Evolutionary conservation across 179 eudicot genomes (phyloP).

Genomic region (Silene vulgaris): DNA sequence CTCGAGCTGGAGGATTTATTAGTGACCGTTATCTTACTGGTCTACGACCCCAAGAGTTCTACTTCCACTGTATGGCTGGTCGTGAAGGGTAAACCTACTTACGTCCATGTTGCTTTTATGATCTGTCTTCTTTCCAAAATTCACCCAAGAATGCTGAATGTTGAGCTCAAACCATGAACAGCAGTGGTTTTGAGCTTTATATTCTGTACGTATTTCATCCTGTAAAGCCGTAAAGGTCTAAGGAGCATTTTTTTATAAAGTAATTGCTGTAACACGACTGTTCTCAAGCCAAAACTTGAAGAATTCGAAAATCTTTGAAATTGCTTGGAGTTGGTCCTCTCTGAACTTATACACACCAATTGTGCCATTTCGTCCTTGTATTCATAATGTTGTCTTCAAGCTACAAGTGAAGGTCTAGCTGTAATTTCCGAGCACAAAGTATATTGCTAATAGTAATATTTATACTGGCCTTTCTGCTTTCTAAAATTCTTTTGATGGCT

Average conservation of each 20-base stretch:
- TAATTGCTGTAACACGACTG: background rate
- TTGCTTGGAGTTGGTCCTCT: background rate
- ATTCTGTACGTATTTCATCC: background rate
- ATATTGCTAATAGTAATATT: background rate
- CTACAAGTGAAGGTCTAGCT: background rate
- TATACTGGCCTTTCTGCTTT: background rate
- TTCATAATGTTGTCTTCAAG: too few species aligned
- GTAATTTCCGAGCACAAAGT: background rate
- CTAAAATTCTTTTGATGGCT: constrained; percentile 4
- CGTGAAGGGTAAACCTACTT: constrained; percentile 79
- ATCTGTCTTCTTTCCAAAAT: background rate
- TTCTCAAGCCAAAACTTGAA: background rate
- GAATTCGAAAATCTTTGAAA: background rate
- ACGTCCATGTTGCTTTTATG: background rate
- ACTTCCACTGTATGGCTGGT: constrained; percentile 99
- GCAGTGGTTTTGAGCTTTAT: background rate
- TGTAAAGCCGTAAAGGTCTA: background rate
- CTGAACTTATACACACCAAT: background rate
- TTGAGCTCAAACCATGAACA: background rate
- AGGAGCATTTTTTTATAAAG: constrained; percentile 1
- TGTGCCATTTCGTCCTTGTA: background rate
- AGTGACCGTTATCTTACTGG: constrained; percentile 95
- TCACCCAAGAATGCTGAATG: background rate
- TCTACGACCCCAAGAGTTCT: constrained; percentile 92
- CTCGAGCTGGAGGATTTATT: constrained; percentile 95